Conservation (phyloP, 2,329 filamentous ascomycete species). For the Alternaria sp. region DNA sequence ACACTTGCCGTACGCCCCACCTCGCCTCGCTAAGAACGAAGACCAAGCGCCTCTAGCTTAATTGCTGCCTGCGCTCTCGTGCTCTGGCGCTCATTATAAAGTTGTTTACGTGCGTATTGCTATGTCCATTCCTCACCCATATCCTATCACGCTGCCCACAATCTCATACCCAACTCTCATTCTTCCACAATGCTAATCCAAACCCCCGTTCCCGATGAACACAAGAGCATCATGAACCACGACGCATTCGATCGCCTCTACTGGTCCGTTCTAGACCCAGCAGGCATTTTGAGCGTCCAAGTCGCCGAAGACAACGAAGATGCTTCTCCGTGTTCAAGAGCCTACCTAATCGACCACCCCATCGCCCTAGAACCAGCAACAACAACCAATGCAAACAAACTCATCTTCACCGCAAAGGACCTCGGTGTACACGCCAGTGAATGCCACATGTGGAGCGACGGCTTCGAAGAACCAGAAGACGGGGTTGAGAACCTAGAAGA, state of each 20-base stretch:
- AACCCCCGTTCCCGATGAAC: neutral
- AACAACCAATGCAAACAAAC: neutral
- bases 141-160: too few relatives aligned
- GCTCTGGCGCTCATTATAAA: neutral
- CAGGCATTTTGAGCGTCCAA: neutral
- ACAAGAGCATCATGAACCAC: too few relatives aligned
- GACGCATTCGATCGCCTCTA: neutral
- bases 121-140: neutral
- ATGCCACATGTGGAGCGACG: neutral
- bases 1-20: neutral
- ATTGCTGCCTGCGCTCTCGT: neutral
- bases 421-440: neutral
- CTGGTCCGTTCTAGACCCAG: neutral
- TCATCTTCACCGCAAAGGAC: neutral
- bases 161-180: neutral
- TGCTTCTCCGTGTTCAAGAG: neutral
- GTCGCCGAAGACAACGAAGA: neutral
- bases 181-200: neutral
- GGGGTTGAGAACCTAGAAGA: neutral
- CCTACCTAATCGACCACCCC: neutral
- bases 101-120: neutral
- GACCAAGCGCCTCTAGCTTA: neutral
- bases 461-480: neutral
- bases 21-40: neutral
- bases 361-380: neutral